Evolutionary conservation across 768 basidiomycete genomes (phyloP).

Genomic region (Tephrocybe rancida): DNA sequence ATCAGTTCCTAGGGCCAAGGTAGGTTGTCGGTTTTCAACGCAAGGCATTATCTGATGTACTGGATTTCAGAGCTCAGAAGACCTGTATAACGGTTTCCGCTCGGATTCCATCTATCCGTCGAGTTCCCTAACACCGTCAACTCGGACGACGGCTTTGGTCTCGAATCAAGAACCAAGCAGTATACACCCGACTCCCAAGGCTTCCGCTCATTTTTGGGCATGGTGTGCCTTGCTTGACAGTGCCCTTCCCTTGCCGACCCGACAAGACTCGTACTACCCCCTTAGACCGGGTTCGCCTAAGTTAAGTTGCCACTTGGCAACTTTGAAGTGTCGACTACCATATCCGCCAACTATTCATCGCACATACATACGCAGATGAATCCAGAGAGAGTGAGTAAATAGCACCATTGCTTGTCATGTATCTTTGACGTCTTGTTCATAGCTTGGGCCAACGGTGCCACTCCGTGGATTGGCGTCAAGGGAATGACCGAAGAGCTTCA

Average conservation of each 20-base stretch:
- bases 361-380: conserved; percentile 87
- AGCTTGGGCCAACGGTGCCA: conserved; percentile 81
- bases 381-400: conserved; percentile 55
- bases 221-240: conserved; percentile 91
- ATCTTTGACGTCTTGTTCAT: conserved; percentile 1
- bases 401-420: neutral
- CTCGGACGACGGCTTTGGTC: conserved; percentile 27
- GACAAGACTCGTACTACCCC: conserved; percentile 85
- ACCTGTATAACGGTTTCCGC: conserved; percentile 87
- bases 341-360: conserved; percentile 77
- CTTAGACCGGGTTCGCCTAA: conserved; percentile 77
- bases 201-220: conserved; percentile 87
- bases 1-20: conserved; percentile 46
- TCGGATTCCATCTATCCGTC: conserved; percentile 95
- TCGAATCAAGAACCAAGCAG: conserved; percentile 52
- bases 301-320: conserved; percentile 85
- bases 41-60: neutral
- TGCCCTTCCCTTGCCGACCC: conserved; percentile 77
- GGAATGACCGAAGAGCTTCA: conserved; percentile 79
- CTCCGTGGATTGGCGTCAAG: conserved; percentile 85
- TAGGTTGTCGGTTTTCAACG: conserved; percentile 16
- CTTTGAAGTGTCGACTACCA: conserved; percentile 88
- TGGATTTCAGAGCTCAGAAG: conserved; percentile 44
- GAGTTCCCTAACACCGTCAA: conserved; percentile 76
- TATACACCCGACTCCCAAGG: conserved; percentile 83